These are phyloP conservation scores for Cutaneotrichosporon cyanovorans DNA, from an alignment of 1,284 basidiomycete species.

Conservation along the genomic window DNA sequence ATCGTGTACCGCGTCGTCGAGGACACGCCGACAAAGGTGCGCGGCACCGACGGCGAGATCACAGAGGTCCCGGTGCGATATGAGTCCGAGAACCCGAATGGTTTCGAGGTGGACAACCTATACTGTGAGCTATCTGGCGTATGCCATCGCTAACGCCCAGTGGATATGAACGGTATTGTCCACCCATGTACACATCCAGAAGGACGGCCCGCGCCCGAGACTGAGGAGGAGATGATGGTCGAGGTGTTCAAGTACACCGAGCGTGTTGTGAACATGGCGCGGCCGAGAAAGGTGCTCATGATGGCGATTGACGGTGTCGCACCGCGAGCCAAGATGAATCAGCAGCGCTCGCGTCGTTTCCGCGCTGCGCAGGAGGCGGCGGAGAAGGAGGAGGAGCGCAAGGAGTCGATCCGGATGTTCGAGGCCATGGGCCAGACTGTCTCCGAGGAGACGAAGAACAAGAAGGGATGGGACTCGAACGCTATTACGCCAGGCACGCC, in stretches of 20 bases:
- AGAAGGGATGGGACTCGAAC: constrained; percentile 93
- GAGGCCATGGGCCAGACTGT: constrained; percentile 90
- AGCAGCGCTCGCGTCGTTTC: constrained; percentile 93
- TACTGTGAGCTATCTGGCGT: constrained; percentile 59
- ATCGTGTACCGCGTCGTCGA: constrained; percentile 77
- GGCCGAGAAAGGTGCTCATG: constrained; percentile 89
- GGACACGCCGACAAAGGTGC: constrained; percentile 65
- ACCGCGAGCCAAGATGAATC: constrained; percentile 98
- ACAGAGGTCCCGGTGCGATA: constrained; percentile 77
- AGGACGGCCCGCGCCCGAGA: constrained; percentile 88
- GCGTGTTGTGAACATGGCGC: constrained; percentile 92
- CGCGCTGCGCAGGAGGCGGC: constrained; percentile 89
- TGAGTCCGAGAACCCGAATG: constrained; percentile 84
- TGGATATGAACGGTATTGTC: constrained; percentile 56
- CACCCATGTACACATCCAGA: constrained; percentile 99
- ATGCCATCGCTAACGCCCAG: constrained; percentile 19
- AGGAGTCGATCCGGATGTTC: constrained; percentile 75
- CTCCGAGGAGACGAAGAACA: constrained; percentile 74
- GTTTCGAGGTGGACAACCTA: constrained; percentile 87
- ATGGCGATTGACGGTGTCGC: constrained; percentile 99
- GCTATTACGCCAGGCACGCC: constrained; percentile 96
- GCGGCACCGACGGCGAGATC: constrained; percentile 55
- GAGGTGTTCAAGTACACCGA: constrained; percentile 97
- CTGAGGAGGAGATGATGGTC: constrained; percentile 98
- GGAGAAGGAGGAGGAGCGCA: constrained; percentile 80